Base-by-base conservation (phyloP, 805 yeast species). In the Debaryomyces castellii region DNA sequence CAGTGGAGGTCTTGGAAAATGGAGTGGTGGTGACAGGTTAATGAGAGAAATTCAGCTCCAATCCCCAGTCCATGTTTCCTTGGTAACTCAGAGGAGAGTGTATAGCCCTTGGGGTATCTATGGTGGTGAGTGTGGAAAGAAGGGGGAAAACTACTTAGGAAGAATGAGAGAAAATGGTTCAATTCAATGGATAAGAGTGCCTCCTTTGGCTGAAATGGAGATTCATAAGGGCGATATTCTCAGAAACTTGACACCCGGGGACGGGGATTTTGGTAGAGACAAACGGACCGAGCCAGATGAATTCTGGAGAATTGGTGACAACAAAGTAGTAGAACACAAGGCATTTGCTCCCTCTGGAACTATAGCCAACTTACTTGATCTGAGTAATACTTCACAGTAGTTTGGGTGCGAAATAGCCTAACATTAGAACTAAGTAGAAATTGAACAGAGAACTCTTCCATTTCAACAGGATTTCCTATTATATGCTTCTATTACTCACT, bases 211-310 rank as follows among this genome's bases (percentile, higher is more conserved):
- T 17, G 86, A 85, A 62, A 51, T 86, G 2, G 57, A 69, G 9
- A 73, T 81, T 44, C 53, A 66, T 12, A 62, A 74, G 4, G 94
- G 94, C 2, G 96, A 89, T 54, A 71, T 87, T 41, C 61, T 88
- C 30, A 63, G 82, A 6, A 80, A 89, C 30, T 63, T 71, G 54
- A 87, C 96, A 0, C 96, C 96, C 2, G 96, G 96, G 37, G 96
- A 94, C 25, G 96, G 94, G 37, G 96, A 90, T 0, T 87, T 74
- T 62, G 95, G 95, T 6, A 40, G 43, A 18, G 47, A 47, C n/a
- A n/a, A n/a, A n/a, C n/a, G n/a, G 17, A 25, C 44, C 9, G 58
- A 52, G 32, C 27, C 55, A 3, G 56, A 52, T 30, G 58, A 51
- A 16, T 38, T 25, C 20, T 51, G 54, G 57, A 47, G 50, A n/a